phyloP scores from a whole-genome alignment of 805 yeast genomes.

The Barnettozyma sp. region DNA sequence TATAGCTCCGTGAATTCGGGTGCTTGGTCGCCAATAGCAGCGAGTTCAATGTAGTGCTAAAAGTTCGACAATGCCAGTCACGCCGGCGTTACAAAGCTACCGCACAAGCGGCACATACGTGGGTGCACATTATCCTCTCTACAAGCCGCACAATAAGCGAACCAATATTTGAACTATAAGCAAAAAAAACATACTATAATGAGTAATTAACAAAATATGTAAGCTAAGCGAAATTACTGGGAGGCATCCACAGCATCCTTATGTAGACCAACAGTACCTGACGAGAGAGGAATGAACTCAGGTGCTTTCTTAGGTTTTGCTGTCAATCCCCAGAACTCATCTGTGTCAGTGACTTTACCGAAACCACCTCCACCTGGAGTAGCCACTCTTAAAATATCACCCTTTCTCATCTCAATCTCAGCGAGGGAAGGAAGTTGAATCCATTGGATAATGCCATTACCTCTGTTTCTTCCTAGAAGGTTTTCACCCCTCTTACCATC shows the following conservation, averaged over 20 bases:
- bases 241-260: slow-evolving; percentile 18
- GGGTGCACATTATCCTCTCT: no score
- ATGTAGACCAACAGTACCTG: slow-evolving; percentile 18
- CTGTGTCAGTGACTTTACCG: slow-evolving; percentile 29
- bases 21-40: no score
- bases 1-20: no score
- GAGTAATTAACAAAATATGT: background rate
- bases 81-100: no score
- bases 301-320: slow-evolving; percentile 3
- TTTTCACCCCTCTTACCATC: slow-evolving; percentile 45
- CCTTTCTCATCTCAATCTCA: slow-evolving; percentile 30
- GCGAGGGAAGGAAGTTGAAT: slow-evolving; percentile 29
- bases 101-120: no score
- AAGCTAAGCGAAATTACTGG: slow-evolving; percentile 15
- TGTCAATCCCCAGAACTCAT: slow-evolving; percentile 23
- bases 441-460: slow-evolving; percentile 28
- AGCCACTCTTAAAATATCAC: slow-evolving; percentile 32
- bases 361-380: slow-evolving; percentile 44
- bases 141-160: no score
- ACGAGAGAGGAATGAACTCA: slow-evolving; percentile 20
- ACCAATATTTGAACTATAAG: background rate
- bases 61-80: no score
- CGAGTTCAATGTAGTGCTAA: no score
- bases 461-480: slow-evolving; percentile 29
- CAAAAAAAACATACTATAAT: background rate